These are phyloP conservation scores for Coniosporium apollinis DNA, from an alignment of 495 filamentous ascomycete species.

Conservation along the genomic window DNA sequence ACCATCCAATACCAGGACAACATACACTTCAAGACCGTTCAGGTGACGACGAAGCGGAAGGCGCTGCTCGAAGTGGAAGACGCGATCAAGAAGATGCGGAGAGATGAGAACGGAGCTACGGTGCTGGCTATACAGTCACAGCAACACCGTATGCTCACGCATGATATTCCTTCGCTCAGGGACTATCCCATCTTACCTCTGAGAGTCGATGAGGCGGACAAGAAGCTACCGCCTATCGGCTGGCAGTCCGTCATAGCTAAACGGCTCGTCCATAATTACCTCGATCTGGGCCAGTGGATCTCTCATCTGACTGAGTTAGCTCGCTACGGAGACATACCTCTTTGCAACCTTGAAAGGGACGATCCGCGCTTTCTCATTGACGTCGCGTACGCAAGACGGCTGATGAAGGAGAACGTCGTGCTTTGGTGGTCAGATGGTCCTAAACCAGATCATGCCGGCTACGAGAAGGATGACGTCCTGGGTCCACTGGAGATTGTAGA, in stretches of 20 bases:
- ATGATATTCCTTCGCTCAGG: slow-evolving; percentile 68
- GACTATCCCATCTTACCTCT: slow-evolving; percentile 75
- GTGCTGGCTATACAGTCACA: slow-evolving; percentile 84
- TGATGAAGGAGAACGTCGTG: slow-evolving; percentile 85
- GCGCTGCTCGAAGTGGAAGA: slow-evolving; percentile 74
- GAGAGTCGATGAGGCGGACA: slow-evolving; percentile 66
- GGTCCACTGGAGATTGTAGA: slow-evolving; percentile 74
- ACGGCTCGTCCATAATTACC: slow-evolving; percentile 72
- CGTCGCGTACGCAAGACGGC: slow-evolving; percentile 76
- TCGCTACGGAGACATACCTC: slow-evolving; percentile 79
- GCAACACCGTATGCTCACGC: slow-evolving; percentile 58
- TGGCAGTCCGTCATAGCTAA: slow-evolving; percentile 88
- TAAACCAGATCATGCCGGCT: slow-evolving; percentile 84
- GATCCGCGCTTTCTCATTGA: slow-evolving; percentile 92
- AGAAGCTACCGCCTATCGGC: slow-evolving; percentile 72
- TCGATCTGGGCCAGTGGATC: slow-evolving; percentile 83
- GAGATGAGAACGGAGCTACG: slow-evolving; percentile 61
- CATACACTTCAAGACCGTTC: slow-evolving; percentile 67
- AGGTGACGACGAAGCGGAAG: slow-evolving; percentile 78
- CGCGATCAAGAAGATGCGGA: slow-evolving; percentile 69
- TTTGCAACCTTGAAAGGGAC: slow-evolving; percentile 89
- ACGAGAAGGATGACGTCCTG: slow-evolving; percentile 82
- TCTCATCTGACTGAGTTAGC: slow-evolving; percentile 72
- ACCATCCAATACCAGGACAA: slow-evolving; percentile 77
- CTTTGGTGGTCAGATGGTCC: slow-evolving; percentile 93